Percentiles rank a stretch among this genome's conserved stretches.
Conservation (phyloP, 305 asterid species). For the Euphrasia arctica region DNA sequence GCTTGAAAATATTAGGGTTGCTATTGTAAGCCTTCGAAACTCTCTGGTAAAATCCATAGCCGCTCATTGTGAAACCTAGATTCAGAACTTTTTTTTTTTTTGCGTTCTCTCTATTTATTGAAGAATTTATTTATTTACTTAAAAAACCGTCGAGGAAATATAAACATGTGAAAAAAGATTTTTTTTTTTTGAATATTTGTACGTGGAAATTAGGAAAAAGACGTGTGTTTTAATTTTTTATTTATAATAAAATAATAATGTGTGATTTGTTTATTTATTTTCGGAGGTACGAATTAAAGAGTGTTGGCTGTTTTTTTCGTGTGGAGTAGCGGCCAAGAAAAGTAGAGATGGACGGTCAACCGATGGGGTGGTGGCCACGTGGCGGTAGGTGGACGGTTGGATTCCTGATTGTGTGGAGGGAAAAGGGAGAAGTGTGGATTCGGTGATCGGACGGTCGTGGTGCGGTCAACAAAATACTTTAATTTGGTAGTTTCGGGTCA, state of each 20-base stretch:
- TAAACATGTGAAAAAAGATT: neutral
- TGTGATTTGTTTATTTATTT: neutral
- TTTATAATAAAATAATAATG: neutral
- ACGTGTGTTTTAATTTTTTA: neutral
- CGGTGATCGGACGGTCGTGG: neutral
- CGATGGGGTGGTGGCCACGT: conserved; percentile 19
- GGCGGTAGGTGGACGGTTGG: conserved; percentile 16
- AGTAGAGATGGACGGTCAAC: conserved; percentile 15
- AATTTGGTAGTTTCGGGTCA: too few species aligned
- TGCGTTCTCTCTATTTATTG: neutral
- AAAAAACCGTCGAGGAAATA: neutral
- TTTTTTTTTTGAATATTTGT: neutral
- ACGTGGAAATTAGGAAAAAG: conserved; percentile 13
- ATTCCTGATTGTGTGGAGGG: conserved; percentile 21
- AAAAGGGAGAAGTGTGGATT: conserved; percentile 20
- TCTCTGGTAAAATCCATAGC: conserved; percentile 46
- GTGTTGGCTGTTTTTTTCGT: neutral
- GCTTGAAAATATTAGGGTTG: conserved; percentile 40
- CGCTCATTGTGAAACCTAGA: conserved; percentile 31
- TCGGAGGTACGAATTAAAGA: neutral
- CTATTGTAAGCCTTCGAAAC: conserved; percentile 44
- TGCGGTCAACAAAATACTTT: too few species aligned
- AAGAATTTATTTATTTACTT: neutral
- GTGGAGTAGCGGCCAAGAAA: conserved; percentile 32
- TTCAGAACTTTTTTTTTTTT: conserved; percentile 7